Evolutionary conservation across 306 rosid species (phyloP).

Genomic region (Prunus kanzakura): DNA sequence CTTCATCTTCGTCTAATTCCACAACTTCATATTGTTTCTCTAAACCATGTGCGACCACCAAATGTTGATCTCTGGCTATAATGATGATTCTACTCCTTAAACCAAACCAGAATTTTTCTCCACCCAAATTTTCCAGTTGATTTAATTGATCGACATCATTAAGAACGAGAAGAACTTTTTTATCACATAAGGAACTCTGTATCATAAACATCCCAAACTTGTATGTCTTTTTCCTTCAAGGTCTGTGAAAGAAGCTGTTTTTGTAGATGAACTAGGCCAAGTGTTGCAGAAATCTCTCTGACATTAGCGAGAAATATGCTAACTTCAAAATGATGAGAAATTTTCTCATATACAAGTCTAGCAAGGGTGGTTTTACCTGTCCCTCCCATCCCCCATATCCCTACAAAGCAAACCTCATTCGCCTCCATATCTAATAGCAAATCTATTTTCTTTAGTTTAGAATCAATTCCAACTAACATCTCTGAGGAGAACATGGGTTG

Average conservation of each 20-base stretch:
- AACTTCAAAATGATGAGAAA: background rate
- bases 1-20: background rate
- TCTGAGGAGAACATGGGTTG: background rate
- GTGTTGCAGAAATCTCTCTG: background rate
- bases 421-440: background rate
- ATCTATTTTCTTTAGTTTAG: background rate
- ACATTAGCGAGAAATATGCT: background rate
- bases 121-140: conserved; percentile 2
- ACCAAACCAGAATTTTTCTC: conserved; percentile 17
- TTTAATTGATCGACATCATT: background rate
- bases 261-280: background rate
- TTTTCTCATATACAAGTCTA: background rate
- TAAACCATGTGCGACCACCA: conserved; percentile 21
- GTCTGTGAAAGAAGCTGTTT: background rate
- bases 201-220: background rate
- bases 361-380: background rate
- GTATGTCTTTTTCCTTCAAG: background rate
- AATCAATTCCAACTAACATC: background rate
- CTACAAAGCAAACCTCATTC: background rate
- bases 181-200: background rate
- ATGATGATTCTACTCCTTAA: conserved; percentile 36
- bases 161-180: background rate
- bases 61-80: conserved; percentile 23
- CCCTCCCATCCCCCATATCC: background rate
- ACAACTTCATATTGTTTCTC: background rate